phyloP scores from a whole-genome alignment of 805 yeast species.

The Grigorovia humatica region DNA sequence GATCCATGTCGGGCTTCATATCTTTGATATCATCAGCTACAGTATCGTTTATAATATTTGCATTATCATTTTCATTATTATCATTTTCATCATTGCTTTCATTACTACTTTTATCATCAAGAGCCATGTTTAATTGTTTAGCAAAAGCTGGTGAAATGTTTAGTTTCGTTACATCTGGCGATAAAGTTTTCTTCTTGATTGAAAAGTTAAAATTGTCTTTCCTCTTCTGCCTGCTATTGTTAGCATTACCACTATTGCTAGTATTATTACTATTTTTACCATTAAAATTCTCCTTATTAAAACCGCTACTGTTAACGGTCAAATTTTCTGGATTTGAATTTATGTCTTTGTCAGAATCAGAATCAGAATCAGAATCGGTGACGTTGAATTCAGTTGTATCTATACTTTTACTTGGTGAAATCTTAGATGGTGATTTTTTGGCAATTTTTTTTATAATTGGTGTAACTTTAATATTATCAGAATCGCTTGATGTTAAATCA shows the following conservation, averaged over 20 bases:
- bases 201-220: conserved; percentile 13
- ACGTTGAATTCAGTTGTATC: conserved; percentile 3
- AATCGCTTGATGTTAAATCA: background rate
- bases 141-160: conserved; percentile 31
- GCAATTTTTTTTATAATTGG: conserved; percentile 20
- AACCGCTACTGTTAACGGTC: background rate
- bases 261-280: background rate
- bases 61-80: too few species aligned
- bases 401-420: conserved; percentile 14
- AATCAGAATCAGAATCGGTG: background rate
- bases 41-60: too few species aligned
- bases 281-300: background rate
- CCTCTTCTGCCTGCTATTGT: background rate
- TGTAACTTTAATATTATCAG: conserved; percentile 2
- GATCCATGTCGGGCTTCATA: too few species aligned
- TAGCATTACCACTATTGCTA: background rate
- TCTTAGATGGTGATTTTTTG: conserved; percentile 16
- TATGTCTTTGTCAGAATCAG: too few species aligned
- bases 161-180: conserved; percentile 27
- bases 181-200: conserved; percentile 13
- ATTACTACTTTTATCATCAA: conserved; percentile 4
- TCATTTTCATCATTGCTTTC: background rate
- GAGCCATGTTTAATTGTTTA: conserved; percentile 24
- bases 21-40: too few species aligned
- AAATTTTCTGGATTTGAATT: too few species aligned